Conservation (phyloP, 805 yeast genomes). For the Kazachstania bromeliacearum region DNA sequence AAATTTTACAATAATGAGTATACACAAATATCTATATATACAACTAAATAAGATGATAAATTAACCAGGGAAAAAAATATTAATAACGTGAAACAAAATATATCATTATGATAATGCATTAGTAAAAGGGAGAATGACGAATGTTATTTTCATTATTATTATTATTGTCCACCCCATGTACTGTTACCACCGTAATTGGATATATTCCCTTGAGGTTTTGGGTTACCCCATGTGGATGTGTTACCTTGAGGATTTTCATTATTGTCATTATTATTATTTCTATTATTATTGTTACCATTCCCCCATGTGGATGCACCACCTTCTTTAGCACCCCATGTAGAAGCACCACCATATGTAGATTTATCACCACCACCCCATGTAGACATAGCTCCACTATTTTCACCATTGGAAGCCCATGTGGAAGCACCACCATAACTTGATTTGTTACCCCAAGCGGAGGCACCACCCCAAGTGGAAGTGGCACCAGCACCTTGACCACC, state of each 20-base stretch:
- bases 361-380: conserved; percentile 36
- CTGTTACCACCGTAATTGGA: conserved; percentile 24
- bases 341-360: conserved; percentile 34
- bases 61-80: no score
- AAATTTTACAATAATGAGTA: no score
- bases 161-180: conserved; percentile 15
- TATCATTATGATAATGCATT: no score
- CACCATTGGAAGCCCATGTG: conserved; percentile 34
- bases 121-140: no score
- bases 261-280: conserved; percentile 34
- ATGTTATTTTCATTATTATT: background rate
- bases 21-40: no score
- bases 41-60: no score
- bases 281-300: conserved; percentile 15
- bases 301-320: conserved; percentile 39
- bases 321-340: conserved; percentile 35
- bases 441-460: conserved; percentile 30
- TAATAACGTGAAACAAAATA: no score
- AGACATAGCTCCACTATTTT: conserved; percentile 37
- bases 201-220: conserved; percentile 20
- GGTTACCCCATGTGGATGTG: conserved; percentile 35
- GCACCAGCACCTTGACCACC: conserved; percentile 32
- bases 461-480: conserved; percentile 33
- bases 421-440: conserved; percentile 42
- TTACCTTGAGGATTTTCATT: conserved; percentile 26